Percentiles rank a stretch among this genome's conserved stretches.
Evolutionary conservation across 2,329 filamentous ascomycete genomes (phyloP).

Genomic region (Aureobasidium sp.): DNA sequence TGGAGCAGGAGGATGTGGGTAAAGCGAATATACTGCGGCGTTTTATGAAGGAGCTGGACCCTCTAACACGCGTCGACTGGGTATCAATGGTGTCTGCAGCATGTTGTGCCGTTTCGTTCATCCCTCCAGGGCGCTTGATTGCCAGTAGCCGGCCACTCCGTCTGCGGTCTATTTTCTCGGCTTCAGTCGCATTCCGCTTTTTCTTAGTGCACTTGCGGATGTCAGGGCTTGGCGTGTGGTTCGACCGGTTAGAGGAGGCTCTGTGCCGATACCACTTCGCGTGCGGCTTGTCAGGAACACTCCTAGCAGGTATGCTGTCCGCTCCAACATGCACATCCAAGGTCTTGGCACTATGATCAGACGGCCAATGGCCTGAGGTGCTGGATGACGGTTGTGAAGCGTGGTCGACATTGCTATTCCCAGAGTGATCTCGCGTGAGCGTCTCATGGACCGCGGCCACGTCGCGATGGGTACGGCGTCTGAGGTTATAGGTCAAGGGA

Average conservation of each 20-base stretch:
- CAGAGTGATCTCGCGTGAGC: constrained; percentile 28
- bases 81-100: background rate
- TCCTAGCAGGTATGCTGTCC: background rate
- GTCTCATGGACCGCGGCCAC: constrained; percentile 17
- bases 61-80: background rate
- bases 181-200: constrained; percentile 30
- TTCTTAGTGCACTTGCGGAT: constrained; percentile 27
- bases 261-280: background rate
- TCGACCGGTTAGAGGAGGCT: background rate
- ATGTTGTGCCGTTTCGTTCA: background rate
- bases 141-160: background rate
- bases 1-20: constrained; percentile 42
- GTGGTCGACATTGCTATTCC: constrained; percentile 31
- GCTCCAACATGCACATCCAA: constrained; percentile 35
- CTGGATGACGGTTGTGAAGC: constrained; percentile 23
- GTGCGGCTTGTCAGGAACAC: background rate
- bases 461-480: constrained; percentile 19
- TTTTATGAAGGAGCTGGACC: constrained; percentile 32
- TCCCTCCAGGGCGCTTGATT: background rate
- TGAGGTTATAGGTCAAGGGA: constrained; percentile 56
- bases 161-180: constrained; percentile 19
- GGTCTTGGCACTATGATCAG: constrained; percentile 41
- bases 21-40: constrained; percentile 49
- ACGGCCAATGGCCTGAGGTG: constrained; percentile 19
- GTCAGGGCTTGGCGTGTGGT: constrained; percentile 2